Evolutionary conservation across 1,139 yeast species (phyloP), one percentile per base, ranked within the genome.

Genomic region (Yamadazyma sp.): DNA sequence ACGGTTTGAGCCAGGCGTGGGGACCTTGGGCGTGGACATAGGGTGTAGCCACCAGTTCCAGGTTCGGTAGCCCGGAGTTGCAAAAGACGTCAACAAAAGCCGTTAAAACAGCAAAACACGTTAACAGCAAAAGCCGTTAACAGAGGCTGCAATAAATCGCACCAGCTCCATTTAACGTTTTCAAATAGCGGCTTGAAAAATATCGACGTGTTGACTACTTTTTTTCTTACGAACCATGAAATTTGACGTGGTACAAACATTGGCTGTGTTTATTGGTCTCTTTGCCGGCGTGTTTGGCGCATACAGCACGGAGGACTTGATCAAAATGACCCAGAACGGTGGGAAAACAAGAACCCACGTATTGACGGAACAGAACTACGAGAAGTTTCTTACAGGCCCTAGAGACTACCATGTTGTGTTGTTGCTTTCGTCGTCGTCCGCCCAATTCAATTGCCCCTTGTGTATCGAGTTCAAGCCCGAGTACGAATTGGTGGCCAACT

Each of bases 401-500:
- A 75, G 92, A 53, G 89, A 88, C 53, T 82, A 79, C 59, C 77
- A 84, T 36, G 54, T 87, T 15, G 73, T 87, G 18, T 61, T 82
- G 31, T 70, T 85, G 40, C 65, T 92, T 50, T 86, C 97, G 0
- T 89, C 97, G 2, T 77, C 82, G 14, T 74, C 81, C 28, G 70
- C 87, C 0, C 80, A 79, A 50, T 76, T 88, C 56, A 87, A 87
- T 26, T 92, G 98, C 65, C 70, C 72, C 2, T 70, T 87, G 44
- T 92, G 99, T 71, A 54, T 67, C 18, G 81, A 83, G 36, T 75
- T 87, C 51, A 79, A 76, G 28, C 95, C 97, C 1, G 79, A 77
- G 36, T 87, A 64, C 55, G 64, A 64, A 27, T 66, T 75, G 17
- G 69, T 70, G 36, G 71, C 89, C 35, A 83, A 81, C 22, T 64